phyloP scores from a whole-genome alignment of 768 basidiomycete genomes.

The Suillus ampliporus region DNA sequence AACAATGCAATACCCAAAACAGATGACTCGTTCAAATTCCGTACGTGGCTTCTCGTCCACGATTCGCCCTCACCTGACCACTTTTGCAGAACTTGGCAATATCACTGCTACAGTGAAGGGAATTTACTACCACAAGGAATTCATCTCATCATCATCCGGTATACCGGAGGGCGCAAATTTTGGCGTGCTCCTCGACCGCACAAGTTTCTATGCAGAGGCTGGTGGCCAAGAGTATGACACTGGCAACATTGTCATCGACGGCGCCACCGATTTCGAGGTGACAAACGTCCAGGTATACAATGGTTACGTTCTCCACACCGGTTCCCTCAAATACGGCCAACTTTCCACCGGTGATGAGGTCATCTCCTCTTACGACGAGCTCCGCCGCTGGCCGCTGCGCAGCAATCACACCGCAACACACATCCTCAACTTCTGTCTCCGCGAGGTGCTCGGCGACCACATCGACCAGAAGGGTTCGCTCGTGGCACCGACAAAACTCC shows the following conservation, averaged over 20 bases:
- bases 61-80: neutral
- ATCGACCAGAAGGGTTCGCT: slow-evolving; percentile 98
- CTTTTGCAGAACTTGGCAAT: slow-evolving; percentile 70
- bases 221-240: slow-evolving; percentile 98
- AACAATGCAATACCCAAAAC: slow-evolving; percentile 84
- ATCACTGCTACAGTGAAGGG: slow-evolving; percentile 77
- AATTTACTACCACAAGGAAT: slow-evolving; percentile 83
- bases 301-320: slow-evolving; percentile 95
- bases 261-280: slow-evolving; percentile 90
- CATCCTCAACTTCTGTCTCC: slow-evolving; percentile 92
- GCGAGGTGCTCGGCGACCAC: slow-evolving; percentile 95
- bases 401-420: slow-evolving; percentile 99
- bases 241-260: slow-evolving; percentile 93
- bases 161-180: slow-evolving; percentile 73
- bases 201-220: slow-evolving; percentile 96
- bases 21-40: slow-evolving; percentile 89
- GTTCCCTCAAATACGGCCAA: slow-evolving; percentile 86
- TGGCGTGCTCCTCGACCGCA: slow-evolving; percentile 88
- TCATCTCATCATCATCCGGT: slow-evolving; percentile 66
- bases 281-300: slow-evolving; percentile 92
- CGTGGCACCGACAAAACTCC: slow-evolving; percentile 93
- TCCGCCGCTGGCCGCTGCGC: slow-evolving; percentile 92
- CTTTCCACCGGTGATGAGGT: slow-evolving; percentile 82
- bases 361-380: slow-evolving; percentile 92
- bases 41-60: slow-evolving; percentile 50